Evolutionary conservation across 2,329 filamentous ascomycete species (phyloP), one percentile per base, ranked within the genome.

Genomic region (Neofusicoccum parvum): DNA sequence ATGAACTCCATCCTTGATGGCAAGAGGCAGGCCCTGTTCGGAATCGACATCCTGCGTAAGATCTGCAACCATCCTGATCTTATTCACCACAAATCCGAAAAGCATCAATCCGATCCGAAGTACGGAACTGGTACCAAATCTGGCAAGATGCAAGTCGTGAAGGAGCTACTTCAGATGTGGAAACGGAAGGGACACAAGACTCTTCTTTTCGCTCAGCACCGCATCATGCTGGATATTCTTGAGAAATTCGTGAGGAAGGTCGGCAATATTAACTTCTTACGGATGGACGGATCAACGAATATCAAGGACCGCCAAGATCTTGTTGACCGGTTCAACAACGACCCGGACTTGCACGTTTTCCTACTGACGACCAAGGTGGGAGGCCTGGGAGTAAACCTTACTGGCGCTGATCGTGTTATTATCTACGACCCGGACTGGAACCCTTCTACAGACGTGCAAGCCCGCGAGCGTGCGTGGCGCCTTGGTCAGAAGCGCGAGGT

Each of bases 351-450:
- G 5, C 88, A 97, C 71, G 88, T 99, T 0, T 99, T 99, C 73
- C 83, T 99, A 1, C 85, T 99, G 64, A 98, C 95, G 0, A 99
- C 96, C 0, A 96, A 96, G 74, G 96, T 97, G 17, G 95, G 95
- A 51, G 95, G 95, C 0, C 82, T 99, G 14, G 95, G 95, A 5
- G 90, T 97, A 53, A 99, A 99, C 70, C 82, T 99, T 23, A 99
- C 95, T 0, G 95, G 95, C 7, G 95, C 95, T 5, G 92, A 97
- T 74, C 88, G 95, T 39, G 94, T 99, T 69, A 97, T 99, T 74
- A 98, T 99, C 64, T 99, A 95, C 74, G 96, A 99, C 73, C 96
- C 95, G 0, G 95, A 99, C 75, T 99, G 95, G 95, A 98, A 98
- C 72, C 95, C 94, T 1, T 97, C 94, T 0, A 98, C 94, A 0